Evolutionary conservation across 495 filamentous ascomycete genomes (phyloP).

Genomic region (Amniculicola lignicola): DNA sequence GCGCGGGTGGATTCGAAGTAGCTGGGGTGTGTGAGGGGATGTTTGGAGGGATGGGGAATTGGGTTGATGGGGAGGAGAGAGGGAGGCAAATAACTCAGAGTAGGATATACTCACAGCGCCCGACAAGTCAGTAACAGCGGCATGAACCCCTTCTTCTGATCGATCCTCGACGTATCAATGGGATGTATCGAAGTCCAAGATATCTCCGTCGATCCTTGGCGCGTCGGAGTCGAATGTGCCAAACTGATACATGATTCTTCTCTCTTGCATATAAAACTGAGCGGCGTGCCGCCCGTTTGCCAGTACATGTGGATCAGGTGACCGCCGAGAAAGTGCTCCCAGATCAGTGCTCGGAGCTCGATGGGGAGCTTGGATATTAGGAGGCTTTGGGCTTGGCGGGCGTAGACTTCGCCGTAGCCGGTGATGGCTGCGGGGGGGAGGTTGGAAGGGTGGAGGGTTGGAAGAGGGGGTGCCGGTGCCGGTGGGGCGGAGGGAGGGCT

Average conservation of each 20-base stretch:
- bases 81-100: background rate
- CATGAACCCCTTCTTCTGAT: constrained; percentile 6
- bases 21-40: background rate
- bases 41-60: background rate
- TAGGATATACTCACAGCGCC: constrained; percentile 7
- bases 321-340: background rate
- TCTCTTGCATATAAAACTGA: constrained; percentile 3
- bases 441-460: background rate
- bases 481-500: background rate
- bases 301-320: constrained; percentile 9
- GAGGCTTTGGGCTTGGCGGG: background rate
- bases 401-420: background rate
- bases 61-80: background rate
- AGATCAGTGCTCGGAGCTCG: constrained; percentile 7
- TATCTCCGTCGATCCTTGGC: background rate
- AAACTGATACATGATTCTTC: background rate
- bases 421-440: background rate
- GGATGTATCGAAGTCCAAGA: background rate
- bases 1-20: constrained; percentile 4
- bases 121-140: constrained; percentile 3
- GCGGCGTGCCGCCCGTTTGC: background rate
- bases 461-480: background rate
- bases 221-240: background rate
- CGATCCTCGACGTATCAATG: background rate
- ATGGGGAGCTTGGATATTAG: constrained; percentile 1